Conservation (phyloP, 2,329 filamentous ascomycete species). For the Pseudogymnoascus sp. region DNA sequence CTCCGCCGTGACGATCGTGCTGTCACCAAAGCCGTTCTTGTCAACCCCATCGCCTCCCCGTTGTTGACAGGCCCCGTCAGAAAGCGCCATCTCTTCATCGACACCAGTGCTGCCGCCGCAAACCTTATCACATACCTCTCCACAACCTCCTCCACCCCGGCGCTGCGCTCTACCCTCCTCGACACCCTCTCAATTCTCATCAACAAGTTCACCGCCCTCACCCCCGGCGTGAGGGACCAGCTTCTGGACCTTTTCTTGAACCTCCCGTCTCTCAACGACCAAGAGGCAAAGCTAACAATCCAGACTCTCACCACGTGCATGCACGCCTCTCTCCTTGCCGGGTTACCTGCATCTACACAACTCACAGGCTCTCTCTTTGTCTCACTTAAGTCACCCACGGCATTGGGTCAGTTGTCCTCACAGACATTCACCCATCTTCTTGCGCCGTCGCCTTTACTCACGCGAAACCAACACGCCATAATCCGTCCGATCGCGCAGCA, state of each 20-base stretch:
- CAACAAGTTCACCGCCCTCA: constrained; percentile 24
- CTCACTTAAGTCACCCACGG: background rate
- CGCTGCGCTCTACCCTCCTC: constrained; percentile 14
- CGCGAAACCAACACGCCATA: constrained; percentile 22
- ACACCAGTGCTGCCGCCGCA: background rate
- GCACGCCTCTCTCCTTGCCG: constrained; percentile 20
- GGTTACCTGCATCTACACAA: constrained; percentile 14
- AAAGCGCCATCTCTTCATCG: background rate
- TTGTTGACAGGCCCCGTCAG: background rate
- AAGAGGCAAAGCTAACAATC: background rate
- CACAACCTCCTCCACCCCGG: background rate
- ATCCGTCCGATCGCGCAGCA: constrained; percentile 22
- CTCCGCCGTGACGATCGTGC: background rate
- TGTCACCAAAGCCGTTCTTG: background rate
- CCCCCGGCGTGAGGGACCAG: background rate
- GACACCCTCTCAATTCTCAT: constrained; percentile 22
- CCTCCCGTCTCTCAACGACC: constrained; percentile 7
- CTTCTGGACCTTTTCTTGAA: constrained; percentile 12
- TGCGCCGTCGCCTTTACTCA: constrained; percentile 21
- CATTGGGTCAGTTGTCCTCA: constrained; percentile 16
- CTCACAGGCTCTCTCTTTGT: constrained; percentile 20
- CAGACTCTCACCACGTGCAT: constrained; percentile 23
- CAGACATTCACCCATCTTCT: constrained; percentile 24
- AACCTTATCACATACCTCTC: background rate
- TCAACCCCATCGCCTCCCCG: background rate